Conservation (phyloP, 164 flowering plant genomes). For the Taxillus chinensis region DNA sequence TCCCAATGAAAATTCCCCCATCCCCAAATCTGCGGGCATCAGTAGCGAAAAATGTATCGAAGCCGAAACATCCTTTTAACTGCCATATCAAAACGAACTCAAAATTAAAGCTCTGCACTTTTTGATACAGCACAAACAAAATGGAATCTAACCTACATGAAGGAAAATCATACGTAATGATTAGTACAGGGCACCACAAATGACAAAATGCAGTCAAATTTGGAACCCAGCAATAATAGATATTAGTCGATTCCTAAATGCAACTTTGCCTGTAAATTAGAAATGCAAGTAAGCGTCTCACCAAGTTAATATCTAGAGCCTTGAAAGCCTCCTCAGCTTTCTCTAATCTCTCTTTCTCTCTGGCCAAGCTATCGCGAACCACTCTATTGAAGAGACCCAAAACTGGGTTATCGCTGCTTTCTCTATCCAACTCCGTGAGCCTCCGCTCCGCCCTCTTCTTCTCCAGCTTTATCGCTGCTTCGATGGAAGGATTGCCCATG, state of each 20-base stretch:
- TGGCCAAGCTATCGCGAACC: slow-evolving; percentile 46
- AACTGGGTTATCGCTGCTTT: slow-evolving; percentile 46
- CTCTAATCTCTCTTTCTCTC: slow-evolving; percentile 76
- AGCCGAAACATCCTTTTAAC: slow-evolving; percentile 87
- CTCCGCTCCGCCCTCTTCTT: slow-evolving; percentile 87
- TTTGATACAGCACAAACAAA: neutral
- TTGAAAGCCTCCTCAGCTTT: slow-evolving; percentile 73
- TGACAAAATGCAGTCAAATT: too few species aligned
- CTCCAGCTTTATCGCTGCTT: slow-evolving; percentile 92
- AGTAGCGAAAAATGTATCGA: slow-evolving; percentile 78
- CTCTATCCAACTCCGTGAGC: slow-evolving; percentile 79
- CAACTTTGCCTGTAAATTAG: neutral
- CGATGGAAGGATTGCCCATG: slow-evolving; percentile 95
- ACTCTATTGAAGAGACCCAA: slow-evolving; percentile 38
- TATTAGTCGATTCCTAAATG: too few species aligned
- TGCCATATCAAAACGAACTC: slow-evolving; percentile 18
- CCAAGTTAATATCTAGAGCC: slow-evolving; percentile 94
- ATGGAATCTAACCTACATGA: neutral
- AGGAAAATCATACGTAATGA: neutral
- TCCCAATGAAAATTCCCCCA: slow-evolving; percentile 91
- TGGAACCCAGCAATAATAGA: too few species aligned
- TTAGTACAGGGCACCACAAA: too few species aligned
- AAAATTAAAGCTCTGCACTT: neutral
- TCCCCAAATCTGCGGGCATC: slow-evolving; percentile 94
- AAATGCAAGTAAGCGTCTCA: slow-evolving; percentile 1